Base-by-base conservation (phyloP, 2,329 filamentous ascomycete genomes). In the Drechslerella coelobrocha region DNA sequence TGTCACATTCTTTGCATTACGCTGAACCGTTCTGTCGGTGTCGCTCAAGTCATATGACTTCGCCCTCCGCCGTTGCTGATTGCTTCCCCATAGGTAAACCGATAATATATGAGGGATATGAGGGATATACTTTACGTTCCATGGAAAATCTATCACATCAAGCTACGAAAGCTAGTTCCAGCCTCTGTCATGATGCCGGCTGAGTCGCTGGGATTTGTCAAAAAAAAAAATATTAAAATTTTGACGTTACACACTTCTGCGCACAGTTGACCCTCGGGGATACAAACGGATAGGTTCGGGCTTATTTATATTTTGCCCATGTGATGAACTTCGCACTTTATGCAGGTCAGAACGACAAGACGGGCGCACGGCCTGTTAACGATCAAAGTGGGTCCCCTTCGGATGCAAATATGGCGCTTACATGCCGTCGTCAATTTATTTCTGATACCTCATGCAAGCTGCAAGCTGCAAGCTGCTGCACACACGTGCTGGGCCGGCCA, bases 391-490 rank as follows among this genome's bases (percentile, higher is more conserved):
- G 59, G 66, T 34, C 34, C 37, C 24, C 24, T 39, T 69, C 66
- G 66, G 66, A 71, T 71, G 66, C 66, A 71, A 19, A 50, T 63
- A 71, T 71, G 66, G 66, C 66, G 66, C 66, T 71, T 71, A 71
- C 66, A 48, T 63, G 66, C 66, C 66, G 66, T 71, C 66, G 66
- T 71, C 59, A 71, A 63, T 71, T 69, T 59, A 51, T 45, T 14
- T 43, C 21, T 10, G 7, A 39, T 27, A 26, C 23, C 47, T 34
- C 31, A 21, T 39, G 34, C 41, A 21, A 8, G 41, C 41, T 21
- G 17, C 29, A 31, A 12, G 29, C 29, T 31, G 29, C 29, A 31
- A n/a, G n/a, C n/a, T 31, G 29, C 29, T 31, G 29, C 29, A 31
- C 41, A 14, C n/a, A 45, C 8, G 10, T 21, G 41, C 19, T 19